Conservation (phyloP, 768 basidiomycete genomes). For the Tulasnella sp. region DNA sequence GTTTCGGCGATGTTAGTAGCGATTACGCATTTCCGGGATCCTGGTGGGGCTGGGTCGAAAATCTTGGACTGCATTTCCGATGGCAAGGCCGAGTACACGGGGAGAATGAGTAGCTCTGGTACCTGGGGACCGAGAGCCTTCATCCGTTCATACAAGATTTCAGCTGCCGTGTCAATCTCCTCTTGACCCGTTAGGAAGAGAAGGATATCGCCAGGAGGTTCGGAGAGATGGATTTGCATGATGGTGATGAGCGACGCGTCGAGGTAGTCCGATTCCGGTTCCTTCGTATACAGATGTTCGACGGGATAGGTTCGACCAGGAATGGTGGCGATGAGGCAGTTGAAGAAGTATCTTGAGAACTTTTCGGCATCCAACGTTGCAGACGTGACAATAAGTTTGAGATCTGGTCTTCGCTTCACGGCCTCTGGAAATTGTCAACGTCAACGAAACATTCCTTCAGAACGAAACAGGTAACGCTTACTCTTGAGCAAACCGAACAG, state of each 20-base stretch:
- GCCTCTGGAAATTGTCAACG: slow-evolving; percentile 34
- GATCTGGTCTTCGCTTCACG: slow-evolving; percentile 86
- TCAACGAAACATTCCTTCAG: slow-evolving; percentile 57
- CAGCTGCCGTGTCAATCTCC: slow-evolving; percentile 88
- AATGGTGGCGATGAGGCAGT: slow-evolving; percentile 92
- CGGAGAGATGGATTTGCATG: slow-evolving; percentile 98
- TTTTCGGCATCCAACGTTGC: slow-evolving; percentile 99
- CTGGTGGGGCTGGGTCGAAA: slow-evolving; percentile 96
- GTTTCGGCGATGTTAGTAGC: slow-evolving; percentile 99
- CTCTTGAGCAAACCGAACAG: slow-evolving; percentile 49
- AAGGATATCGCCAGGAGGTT: slow-evolving; percentile 93
- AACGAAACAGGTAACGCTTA: slow-evolving; percentile 56
- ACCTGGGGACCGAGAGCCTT: slow-evolving; percentile 98
- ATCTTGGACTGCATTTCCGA: slow-evolving; percentile 98
- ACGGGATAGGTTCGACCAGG: slow-evolving; percentile 99
- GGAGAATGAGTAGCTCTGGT: slow-evolving; percentile 92
- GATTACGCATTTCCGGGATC: slow-evolving; percentile 97
- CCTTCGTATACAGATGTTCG: slow-evolving; percentile 97
- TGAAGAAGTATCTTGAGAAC: slow-evolving; percentile 93
- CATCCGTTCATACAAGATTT: slow-evolving; percentile 97
- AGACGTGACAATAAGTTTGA: slow-evolving; percentile 97
- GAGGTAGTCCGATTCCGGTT: slow-evolving; percentile 95
- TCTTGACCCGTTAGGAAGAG: slow-evolving; percentile 98
- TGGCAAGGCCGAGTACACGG: slow-evolving; percentile 96
- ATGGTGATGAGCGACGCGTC: slow-evolving; percentile 98